Conservation (phyloP, 257 asterid species). For the Salvia miltiorrhiza region DNA sequence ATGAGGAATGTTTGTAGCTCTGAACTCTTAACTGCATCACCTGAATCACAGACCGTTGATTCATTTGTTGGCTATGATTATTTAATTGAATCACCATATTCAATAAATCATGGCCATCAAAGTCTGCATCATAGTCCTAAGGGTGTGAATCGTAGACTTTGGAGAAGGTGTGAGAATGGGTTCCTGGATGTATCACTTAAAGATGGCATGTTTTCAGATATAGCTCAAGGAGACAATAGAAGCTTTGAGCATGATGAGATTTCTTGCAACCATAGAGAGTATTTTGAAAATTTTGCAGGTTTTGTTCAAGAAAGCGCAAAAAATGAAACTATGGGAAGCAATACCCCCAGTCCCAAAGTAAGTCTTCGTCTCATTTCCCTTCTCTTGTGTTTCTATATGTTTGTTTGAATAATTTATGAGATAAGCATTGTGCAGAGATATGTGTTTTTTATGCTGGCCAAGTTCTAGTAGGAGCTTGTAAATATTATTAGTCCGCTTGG, state of each 20-base stretch:
- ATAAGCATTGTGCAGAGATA: background rate
- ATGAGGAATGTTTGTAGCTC: conserved; percentile 36
- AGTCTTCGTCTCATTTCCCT: background rate
- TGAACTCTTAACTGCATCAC: conserved; percentile 41
- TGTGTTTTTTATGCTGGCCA: background rate
- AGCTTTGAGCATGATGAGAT: conserved; percentile 42
- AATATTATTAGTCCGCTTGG: background rate
- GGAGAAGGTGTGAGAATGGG: conserved; percentile 58
- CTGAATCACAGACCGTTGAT: conserved; percentile 76
- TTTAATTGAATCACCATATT: conserved; percentile 58
- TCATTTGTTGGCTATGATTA: conserved; percentile 55
- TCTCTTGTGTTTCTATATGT: background rate
- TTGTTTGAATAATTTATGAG: conserved; percentile 5
- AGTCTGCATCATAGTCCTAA: conserved; percentile 32
- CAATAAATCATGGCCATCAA: conserved; percentile 44
- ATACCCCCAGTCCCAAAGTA: conserved; percentile 85
- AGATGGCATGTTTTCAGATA: conserved; percentile 76
- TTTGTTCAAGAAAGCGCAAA: conserved; percentile 45
- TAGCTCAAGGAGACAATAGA: conserved; percentile 26
- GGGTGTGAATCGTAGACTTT: conserved; percentile 75
- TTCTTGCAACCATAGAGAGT: conserved; percentile 36
- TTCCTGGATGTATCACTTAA: conserved; percentile 70
- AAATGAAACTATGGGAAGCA: conserved; percentile 40
- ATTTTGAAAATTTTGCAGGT: conserved; percentile 53
- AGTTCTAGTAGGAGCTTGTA: too few species aligned